Conservation (phyloP, 352 stramenopile species). For the Globisporangium echinulatum region DNA sequence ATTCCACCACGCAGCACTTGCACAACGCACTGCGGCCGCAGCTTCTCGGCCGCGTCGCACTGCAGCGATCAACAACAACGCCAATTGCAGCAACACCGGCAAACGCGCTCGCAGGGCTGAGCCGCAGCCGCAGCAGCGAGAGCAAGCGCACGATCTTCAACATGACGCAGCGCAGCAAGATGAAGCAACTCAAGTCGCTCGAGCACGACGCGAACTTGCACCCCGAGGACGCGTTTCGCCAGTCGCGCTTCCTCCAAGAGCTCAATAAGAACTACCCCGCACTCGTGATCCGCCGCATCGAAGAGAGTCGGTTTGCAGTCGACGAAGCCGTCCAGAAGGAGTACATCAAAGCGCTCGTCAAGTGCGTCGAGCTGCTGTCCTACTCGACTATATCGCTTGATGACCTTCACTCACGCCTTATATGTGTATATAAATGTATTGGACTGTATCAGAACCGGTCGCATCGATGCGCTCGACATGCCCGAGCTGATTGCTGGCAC, state of each 20-base stretch:
- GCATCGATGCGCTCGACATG: constrained; percentile 75
- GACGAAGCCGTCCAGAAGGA: constrained; percentile 81
- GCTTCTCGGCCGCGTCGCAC: neutral
- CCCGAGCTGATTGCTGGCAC: constrained; percentile 37
- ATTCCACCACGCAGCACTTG: constrained; percentile 4
- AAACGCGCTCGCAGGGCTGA: neutral
- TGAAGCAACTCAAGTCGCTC: constrained; percentile 79
- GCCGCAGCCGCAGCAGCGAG: constrained; percentile 5
- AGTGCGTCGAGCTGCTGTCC: constrained; percentile 18
- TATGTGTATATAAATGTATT: neutral
- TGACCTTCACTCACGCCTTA: neutral
- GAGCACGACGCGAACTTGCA: constrained; percentile 76
- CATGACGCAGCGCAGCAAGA: constrained; percentile 66
- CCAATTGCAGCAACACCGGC: neutral
- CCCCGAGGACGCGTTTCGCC: constrained; percentile 64
- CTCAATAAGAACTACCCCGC: constrained; percentile 84
- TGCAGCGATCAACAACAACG: neutral
- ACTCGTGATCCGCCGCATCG: constrained; percentile 77
- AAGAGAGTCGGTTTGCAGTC: constrained; percentile 77
- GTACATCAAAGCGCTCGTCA: constrained; percentile 88
- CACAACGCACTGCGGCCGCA: constrained; percentile 10
- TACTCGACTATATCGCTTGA: neutral
- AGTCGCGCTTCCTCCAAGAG: constrained; percentile 81
- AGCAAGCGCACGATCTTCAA: constrained; percentile 70
- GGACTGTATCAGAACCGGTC: constrained; percentile 36